A percentile compares a stretch with the other conserved stretches of the same genome.
Evolutionary conservation across 129 eudicot species (phyloP).

Genomic region (Rutidosis leptorrhynchoides): DNA sequence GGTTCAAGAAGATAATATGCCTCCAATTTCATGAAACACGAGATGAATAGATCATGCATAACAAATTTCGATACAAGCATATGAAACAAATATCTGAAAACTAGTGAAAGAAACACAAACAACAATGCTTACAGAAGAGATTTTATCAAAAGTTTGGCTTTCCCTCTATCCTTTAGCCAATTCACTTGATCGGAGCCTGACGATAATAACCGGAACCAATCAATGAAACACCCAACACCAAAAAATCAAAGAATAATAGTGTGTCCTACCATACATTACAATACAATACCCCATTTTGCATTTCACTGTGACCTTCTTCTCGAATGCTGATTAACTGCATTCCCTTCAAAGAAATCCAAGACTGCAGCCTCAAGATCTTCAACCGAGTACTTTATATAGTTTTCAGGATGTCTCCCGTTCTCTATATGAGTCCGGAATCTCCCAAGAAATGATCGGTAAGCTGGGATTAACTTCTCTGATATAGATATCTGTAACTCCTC

Average conservation of each 20-base stretch:
- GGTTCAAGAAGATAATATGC: slow-evolving; percentile 1
- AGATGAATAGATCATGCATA: slow-evolving; percentile 33
- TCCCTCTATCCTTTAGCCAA: slow-evolving; percentile 27
- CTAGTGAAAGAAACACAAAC: slow-evolving; percentile 30
- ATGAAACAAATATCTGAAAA: slow-evolving; percentile 34
- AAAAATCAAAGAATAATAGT: slow-evolving; percentile 73
- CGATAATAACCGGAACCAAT: slow-evolving; percentile 29
- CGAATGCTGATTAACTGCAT: slow-evolving; percentile 49
- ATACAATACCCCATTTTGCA: slow-evolving; percentile 34
- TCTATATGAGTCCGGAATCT: slow-evolving; percentile 75
- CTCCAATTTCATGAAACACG: slow-evolving; percentile 30
- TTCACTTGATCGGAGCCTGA: slow-evolving; percentile 23
- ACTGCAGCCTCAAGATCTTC: slow-evolving; percentile 71
- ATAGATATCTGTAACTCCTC: slow-evolving; percentile 70
- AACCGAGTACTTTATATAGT: slow-evolving; percentile 71
- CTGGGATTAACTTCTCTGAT: slow-evolving; percentile 57
- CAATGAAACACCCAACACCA: slow-evolving; percentile 38
- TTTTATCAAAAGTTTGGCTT: slow-evolving; percentile 25
- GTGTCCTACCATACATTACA: too few species aligned
- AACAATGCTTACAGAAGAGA: slow-evolving; percentile 52
- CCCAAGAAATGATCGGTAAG: slow-evolving; percentile 69
- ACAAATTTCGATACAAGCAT: slow-evolving; percentile 49
- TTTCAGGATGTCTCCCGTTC: slow-evolving; percentile 72
- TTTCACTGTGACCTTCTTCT: slow-evolving; percentile 56
- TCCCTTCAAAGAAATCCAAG: slow-evolving; percentile 77